A percentile compares a stretch with the other conserved stretches of the same genome.
Evolutionary conservation across 257 asterid genomes (phyloP).

Genomic region (Penstemon newberryi): DNA sequence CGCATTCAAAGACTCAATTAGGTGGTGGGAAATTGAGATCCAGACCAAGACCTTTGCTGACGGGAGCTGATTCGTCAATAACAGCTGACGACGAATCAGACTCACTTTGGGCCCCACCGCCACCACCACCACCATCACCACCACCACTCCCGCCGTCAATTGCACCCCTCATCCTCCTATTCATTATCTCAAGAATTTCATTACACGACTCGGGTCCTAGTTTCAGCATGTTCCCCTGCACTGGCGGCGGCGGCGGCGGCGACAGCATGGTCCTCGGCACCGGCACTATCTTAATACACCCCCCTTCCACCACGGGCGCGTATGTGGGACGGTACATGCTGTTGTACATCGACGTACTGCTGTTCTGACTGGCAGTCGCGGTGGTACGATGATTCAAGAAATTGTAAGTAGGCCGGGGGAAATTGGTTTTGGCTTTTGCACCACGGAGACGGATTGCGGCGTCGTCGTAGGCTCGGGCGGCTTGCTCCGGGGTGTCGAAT

Average conservation of each 20-base stretch:
- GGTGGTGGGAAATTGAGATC: conserved; percentile 18
- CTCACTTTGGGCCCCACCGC: not conserved
- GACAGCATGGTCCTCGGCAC: conserved; percentile 8
- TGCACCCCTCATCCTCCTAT: not conserved
- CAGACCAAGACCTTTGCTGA: not conserved
- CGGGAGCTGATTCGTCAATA: not conserved
- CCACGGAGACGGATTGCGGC: conserved; percentile 39
- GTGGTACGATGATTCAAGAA: conserved; percentile 23
- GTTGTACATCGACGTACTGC: not conserved
- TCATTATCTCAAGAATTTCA: conserved; percentile 12
- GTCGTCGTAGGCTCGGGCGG: conserved; percentile 34
- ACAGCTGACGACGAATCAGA: conserved; percentile 14
- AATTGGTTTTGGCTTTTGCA: conserved; percentile 28
- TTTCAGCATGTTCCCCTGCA: conserved; percentile 3
- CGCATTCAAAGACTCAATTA: not conserved
- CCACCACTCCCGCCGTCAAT: not conserved
- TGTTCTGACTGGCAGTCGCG: conserved; percentile 5
- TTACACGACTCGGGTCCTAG: conserved; percentile 28
- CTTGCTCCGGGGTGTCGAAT: conserved; percentile 30
- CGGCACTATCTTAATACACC: not conserved
- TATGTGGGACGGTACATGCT: not conserved
- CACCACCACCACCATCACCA: not conserved
- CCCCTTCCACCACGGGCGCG: not conserved
- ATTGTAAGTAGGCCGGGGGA: conserved; percentile 10
- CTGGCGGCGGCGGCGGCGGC: not conserved